Percentiles rank a stretch among this genome's conserved stretches.
Conservation (phyloP, 2,329 filamentous ascomycete species). For the Aspergillus alliaceus region DNA sequence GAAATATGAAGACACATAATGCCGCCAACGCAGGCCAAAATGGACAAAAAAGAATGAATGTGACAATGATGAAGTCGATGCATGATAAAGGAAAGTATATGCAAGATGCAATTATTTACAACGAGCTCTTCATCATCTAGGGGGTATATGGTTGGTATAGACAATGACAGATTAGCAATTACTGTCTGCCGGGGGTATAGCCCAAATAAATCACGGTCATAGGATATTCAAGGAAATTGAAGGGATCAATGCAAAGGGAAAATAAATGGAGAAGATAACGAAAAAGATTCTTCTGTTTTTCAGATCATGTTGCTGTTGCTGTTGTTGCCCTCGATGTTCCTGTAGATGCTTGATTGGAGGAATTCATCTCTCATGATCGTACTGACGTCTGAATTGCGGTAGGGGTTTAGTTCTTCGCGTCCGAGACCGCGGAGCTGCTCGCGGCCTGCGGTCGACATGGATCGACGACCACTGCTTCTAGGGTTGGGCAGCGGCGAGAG, state of each 20-base stretch:
- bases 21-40: neutral
- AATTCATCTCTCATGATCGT: constrained; percentile 37
- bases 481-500: constrained; percentile 16
- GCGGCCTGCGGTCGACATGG: constrained; percentile 28
- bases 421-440: constrained; percentile 34
- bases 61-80: neutral
- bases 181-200: neutral
- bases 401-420: constrained; percentile 35
- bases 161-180: neutral
- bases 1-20: neutral
- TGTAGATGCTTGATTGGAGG: constrained; percentile 25
- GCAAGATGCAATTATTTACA: neutral
- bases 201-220: neutral
- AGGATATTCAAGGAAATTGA: neutral
- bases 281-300: neutral
- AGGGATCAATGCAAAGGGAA: neutral
- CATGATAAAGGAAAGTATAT: neutral
- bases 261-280: neutral
- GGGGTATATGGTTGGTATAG: neutral
- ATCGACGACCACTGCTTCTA: constrained; percentile 13
- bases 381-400: constrained; percentile 41
- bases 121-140: neutral
- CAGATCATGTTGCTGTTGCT: neutral
- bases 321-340: constrained; percentile 11
- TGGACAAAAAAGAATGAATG: neutral